Conservation (phyloP, 495 filamentous ascomycete genomes). For the Schizothecium vesticola region DNA sequence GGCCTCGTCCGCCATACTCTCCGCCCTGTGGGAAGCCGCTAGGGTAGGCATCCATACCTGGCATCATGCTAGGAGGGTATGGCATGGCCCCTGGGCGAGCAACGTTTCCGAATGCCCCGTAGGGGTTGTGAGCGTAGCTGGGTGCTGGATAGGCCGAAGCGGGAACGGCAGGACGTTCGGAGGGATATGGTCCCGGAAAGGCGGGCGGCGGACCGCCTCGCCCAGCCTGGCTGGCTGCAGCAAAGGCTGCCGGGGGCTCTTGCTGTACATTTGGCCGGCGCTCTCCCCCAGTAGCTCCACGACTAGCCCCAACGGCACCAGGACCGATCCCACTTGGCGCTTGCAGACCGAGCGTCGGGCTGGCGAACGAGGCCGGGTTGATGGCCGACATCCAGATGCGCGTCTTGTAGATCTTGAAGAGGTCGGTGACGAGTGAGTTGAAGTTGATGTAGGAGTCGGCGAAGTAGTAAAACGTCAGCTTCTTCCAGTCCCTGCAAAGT, state of each 20-base stretch:
- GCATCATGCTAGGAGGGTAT: conserved; percentile 34
- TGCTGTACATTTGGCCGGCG: conserved; percentile 44
- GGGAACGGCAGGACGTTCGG: conserved; percentile 32
- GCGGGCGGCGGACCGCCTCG: conserved; percentile 33
- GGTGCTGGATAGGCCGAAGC: conserved; percentile 31
- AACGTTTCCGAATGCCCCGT: conserved; percentile 39
- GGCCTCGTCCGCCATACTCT: conserved; percentile 39
- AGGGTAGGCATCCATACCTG: conserved; percentile 37
- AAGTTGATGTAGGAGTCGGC: conserved; percentile 98
- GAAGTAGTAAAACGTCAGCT: conserved; percentile 97
- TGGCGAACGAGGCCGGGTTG: conserved; percentile 96
- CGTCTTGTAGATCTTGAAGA: conserved; percentile 99
- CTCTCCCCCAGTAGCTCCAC: conserved; percentile 35
- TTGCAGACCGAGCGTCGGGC: conserved; percentile 65
- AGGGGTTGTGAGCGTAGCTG: conserved; percentile 41
- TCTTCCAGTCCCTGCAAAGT: conserved; percentile 84
- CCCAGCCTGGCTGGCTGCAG: conserved; percentile 29
- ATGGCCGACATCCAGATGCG: conserved; percentile 99
- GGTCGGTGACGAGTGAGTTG: conserved; percentile 90
- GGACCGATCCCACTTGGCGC: conserved; percentile 59
- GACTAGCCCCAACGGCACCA: conserved; percentile 49
- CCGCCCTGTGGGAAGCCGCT: conserved; percentile 36
- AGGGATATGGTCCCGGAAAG: conserved; percentile 31
- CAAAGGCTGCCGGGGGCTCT: conserved; percentile 36
- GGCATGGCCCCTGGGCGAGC: conserved; percentile 31